Evolutionary conservation across 148 eudicot genomes (phyloP).

Genomic region (Nepenthes mirabilis): DNA sequence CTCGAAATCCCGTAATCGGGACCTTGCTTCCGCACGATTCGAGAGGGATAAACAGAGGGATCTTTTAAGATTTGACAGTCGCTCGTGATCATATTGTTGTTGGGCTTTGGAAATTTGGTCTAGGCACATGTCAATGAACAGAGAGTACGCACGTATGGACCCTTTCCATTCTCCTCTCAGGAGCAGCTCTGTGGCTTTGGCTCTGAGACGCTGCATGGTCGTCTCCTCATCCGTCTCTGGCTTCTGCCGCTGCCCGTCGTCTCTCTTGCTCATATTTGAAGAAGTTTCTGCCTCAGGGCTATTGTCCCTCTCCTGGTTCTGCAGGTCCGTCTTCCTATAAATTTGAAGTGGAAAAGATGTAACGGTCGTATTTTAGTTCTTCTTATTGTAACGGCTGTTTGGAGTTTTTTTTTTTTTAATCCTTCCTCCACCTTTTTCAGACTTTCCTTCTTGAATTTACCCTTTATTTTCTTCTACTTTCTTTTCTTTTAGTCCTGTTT

Average conservation of each 20-base stretch:
- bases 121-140: constrained; percentile 48
- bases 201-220: constrained; percentile 50
- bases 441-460: too few species aligned
- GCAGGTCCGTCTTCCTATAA: too few species aligned
- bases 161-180: constrained; percentile 60
- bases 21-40: constrained; percentile 64
- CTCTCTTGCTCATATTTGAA: neutral
- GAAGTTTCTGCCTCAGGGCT: too few species aligned
- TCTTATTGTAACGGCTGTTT: too few species aligned
- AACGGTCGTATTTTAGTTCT: too few species aligned
- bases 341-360: too few species aligned
- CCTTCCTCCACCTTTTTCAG: too few species aligned
- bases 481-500: too few species aligned
- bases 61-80: constrained; percentile 33
- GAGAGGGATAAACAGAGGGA: constrained; percentile 71
- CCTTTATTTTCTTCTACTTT: too few species aligned
- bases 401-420: too few species aligned
- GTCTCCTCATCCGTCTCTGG: constrained; percentile 40
- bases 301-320: too few species aligned
- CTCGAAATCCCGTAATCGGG: constrained; percentile 19
- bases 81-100: constrained; percentile 14
- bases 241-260: neutral
- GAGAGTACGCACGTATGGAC: constrained; percentile 46
- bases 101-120: constrained; percentile 9
- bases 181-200: constrained; percentile 78